phyloP scores from a whole-genome alignment of 306 rosid genomes.

The Hippophae gyantsensis region DNA sequence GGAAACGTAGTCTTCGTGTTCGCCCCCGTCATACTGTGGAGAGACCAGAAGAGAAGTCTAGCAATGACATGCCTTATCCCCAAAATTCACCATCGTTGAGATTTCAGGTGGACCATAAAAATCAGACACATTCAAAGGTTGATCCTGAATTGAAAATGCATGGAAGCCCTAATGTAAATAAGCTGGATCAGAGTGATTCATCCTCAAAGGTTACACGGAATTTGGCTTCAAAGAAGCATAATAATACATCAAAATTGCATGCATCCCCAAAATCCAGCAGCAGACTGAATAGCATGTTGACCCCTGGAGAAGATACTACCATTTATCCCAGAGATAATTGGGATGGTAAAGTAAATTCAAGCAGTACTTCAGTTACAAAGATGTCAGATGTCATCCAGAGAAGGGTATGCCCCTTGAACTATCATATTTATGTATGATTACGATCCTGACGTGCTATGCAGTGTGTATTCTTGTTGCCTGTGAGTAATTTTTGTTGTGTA shows the following conservation, averaged over 20 bases:
- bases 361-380: constrained; percentile 47
- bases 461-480: not conserved
- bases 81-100: constrained; percentile 58
- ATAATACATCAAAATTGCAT: constrained; percentile 51
- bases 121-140: constrained; percentile 32
- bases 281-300: constrained; percentile 46
- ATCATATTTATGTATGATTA: not conserved
- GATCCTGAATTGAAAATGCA: constrained; percentile 50
- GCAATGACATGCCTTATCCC: constrained; percentile 48
- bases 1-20: constrained; percentile 81
- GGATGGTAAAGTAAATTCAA: constrained; percentile 54
- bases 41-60: constrained; percentile 64
- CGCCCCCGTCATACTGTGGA: constrained; percentile 75
- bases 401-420: constrained; percentile 45
- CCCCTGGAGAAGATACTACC: constrained; percentile 49
- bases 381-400: constrained; percentile 82
- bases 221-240: constrained; percentile 54
- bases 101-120: constrained; percentile 47
- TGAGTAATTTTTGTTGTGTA: not conserved
- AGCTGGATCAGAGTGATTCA: constrained; percentile 61
- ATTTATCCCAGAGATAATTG: constrained; percentile 55
- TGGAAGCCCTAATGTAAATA: constrained; percentile 41
- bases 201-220: constrained; percentile 49
- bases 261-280: constrained; percentile 69
- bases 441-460: constrained; percentile 11